Conservation (phyloP, 2,329 filamentous ascomycete species). For the Alternaria longipes region DNA sequence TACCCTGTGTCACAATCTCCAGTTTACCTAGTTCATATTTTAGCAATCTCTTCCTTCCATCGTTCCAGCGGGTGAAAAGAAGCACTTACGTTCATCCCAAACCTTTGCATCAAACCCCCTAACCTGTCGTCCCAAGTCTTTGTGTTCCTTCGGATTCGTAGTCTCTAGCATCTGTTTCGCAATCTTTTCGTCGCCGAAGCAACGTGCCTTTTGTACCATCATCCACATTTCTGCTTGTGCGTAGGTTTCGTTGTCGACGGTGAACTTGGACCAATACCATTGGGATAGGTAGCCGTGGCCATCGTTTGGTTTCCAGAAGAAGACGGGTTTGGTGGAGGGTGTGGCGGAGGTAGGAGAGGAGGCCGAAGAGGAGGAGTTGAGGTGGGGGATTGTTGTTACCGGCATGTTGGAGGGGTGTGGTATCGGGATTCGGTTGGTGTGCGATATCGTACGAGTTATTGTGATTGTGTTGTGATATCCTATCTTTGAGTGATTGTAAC, state of each 20-base stretch:
- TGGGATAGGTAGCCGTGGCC: conserved; percentile 68
- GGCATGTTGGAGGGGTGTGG: background rate
- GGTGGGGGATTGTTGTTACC: background rate
- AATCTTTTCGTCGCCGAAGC: background rate
- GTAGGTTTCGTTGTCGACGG: conserved; percentile 42
- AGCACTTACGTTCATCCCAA: background rate
- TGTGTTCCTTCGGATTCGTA: background rate
- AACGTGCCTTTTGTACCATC: conserved; percentile 57
- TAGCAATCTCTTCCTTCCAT: background rate
- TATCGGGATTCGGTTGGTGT: background rate
- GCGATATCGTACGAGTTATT: background rate
- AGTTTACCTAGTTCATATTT: background rate
- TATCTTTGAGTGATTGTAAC: too few relatives aligned
- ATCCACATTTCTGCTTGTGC: conserved; percentile 58
- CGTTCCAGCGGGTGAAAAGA: background rate
- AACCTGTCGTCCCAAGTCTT: background rate
- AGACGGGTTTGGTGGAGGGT: conserved; percentile 22
- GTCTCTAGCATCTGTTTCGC: background rate
- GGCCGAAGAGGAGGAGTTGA: too few relatives aligned
- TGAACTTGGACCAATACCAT: conserved; percentile 66
- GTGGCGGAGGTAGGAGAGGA: background rate
- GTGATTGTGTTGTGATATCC: background rate
- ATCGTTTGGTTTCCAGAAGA: conserved; percentile 41
- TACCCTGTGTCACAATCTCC: background rate
- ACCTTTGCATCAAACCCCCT: background rate